phyloP scores from a whole-genome alignment of 495 filamentous ascomycete species.

The Aspergillus heteromorphus region DNA sequence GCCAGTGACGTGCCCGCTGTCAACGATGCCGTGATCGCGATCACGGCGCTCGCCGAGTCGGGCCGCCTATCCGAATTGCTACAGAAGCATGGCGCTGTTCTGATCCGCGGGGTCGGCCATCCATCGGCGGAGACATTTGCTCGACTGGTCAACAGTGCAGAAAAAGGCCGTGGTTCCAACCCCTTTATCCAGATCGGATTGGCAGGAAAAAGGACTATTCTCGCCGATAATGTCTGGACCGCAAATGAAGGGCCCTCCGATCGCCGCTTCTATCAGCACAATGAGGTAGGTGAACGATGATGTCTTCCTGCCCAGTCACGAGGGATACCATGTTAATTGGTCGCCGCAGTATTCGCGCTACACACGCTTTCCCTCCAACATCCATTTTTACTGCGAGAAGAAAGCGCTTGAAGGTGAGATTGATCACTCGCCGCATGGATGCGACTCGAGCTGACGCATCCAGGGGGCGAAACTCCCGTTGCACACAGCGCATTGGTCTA shows the following conservation, averaged over 20 bases:
- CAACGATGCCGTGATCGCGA: background rate
- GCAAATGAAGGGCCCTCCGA: constrained; percentile 1
- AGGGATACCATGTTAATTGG: background rate
- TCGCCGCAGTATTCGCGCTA: background rate
- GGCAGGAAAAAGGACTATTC: background rate
- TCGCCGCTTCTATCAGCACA: constrained; percentile 3
- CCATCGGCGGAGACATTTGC: background rate
- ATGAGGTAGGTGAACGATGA: background rate
- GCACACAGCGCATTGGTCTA: constrained; percentile 1
- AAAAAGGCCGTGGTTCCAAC: background rate
- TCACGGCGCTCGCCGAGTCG: background rate
- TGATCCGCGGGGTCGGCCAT: background rate
- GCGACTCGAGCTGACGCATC: too few relatives aligned
- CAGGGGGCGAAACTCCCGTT: background rate
- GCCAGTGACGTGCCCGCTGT: background rate
- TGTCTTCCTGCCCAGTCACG: background rate
- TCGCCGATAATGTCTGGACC: constrained; percentile 1
- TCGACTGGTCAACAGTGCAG: background rate
- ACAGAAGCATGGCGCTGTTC: background rate
- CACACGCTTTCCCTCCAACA: constrained; percentile 1
- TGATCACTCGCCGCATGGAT: too few relatives aligned
- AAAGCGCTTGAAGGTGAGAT: background rate
- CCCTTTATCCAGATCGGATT: constrained; percentile 1
- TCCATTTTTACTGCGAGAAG: constrained; percentile 1
- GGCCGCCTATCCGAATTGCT: background rate